Evolutionary conservation across 164 flowering plant species (phyloP).

Genomic region (Vitis labrusca): DNA sequence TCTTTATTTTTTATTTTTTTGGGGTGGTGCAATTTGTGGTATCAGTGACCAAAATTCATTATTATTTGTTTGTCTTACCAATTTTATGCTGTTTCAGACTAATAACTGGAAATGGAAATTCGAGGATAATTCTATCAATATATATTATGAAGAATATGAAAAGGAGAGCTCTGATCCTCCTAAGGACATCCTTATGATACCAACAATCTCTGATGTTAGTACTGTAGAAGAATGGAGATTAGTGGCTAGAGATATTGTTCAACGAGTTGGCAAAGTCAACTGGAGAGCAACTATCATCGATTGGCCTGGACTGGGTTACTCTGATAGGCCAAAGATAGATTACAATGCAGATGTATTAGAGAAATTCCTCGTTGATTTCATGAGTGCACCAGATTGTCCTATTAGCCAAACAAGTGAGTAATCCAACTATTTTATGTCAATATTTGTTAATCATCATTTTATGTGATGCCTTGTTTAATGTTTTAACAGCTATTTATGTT

Average conservation of each 20-base stretch:
- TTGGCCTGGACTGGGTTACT: conserved; percentile 96
- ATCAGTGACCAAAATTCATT: no score
- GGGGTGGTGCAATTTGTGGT: not conserved
- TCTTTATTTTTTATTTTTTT: not conserved
- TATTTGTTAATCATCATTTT: not conserved
- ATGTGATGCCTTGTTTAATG: not conserved
- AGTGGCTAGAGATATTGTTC: conserved; percentile 74
- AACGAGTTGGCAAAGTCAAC: conserved; percentile 44
- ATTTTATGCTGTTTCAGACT: conserved; percentile 37
- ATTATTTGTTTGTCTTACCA: not conserved
- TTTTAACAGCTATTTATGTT: not conserved
- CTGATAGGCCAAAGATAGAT: conserved; percentile 81
- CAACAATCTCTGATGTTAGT: conserved; percentile 96
- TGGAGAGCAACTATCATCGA: conserved; percentile 85
- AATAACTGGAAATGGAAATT: conserved; percentile 85
- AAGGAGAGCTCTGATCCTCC: conserved; percentile 38
- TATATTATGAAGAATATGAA: conserved; percentile 75
- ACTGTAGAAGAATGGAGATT: conserved; percentile 94
- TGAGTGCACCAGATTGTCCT: conserved; percentile 73
- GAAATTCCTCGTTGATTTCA: conserved; percentile 75
- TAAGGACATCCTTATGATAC: conserved; percentile 75
- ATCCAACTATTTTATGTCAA: not conserved
- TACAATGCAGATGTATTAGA: conserved; percentile 91
- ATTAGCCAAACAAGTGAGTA: conserved; percentile 48
- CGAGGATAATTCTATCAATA: conserved; percentile 55